Evolutionary conservation across 495 filamentous ascomycete species (phyloP).

Genomic region (Entonaema liquescens): DNA sequence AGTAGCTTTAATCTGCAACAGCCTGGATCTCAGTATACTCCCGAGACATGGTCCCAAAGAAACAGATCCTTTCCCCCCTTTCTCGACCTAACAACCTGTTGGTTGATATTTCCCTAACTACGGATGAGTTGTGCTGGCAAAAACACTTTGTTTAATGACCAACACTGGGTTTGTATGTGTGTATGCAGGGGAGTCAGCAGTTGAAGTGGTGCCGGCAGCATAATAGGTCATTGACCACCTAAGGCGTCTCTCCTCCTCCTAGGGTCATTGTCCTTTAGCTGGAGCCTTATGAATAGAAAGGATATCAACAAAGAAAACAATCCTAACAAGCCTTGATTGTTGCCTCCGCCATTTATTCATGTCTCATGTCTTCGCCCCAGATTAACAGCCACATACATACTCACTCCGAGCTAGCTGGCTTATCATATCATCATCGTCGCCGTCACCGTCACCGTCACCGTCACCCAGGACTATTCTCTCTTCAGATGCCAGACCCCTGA

Average conservation of each 20-base stretch:
- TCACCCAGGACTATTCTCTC: not conserved
- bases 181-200: constrained; percentile 20
- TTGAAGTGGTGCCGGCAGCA: constrained; percentile 21
- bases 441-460: not conserved
- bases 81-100: constrained; percentile 16
- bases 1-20: constrained; percentile 42
- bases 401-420: constrained; percentile 17
- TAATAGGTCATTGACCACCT: constrained; percentile 45
- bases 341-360: constrained; percentile 41
- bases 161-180: constrained; percentile 27
- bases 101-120: constrained; percentile 4
- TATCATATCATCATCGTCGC: constrained; percentile 27
- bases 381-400: constrained; percentile 34
- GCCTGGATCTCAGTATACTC: constrained; percentile 50
- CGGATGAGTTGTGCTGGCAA: constrained; percentile 21
- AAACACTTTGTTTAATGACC: constrained; percentile 29
- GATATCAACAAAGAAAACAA: constrained; percentile 53
- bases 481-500: constrained; percentile 21
- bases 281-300: constrained; percentile 39
- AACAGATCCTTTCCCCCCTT: constrained; percentile 18
- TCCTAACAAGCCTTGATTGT: constrained; percentile 46
- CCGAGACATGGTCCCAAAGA: constrained; percentile 51
- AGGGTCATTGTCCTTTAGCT: constrained; percentile 48
- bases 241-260: constrained; percentile 11
- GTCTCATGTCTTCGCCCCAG: constrained; percentile 38